Conservation (phyloP, 108 stramenopile genomes). For the Skeletonema tropicum region DNA sequence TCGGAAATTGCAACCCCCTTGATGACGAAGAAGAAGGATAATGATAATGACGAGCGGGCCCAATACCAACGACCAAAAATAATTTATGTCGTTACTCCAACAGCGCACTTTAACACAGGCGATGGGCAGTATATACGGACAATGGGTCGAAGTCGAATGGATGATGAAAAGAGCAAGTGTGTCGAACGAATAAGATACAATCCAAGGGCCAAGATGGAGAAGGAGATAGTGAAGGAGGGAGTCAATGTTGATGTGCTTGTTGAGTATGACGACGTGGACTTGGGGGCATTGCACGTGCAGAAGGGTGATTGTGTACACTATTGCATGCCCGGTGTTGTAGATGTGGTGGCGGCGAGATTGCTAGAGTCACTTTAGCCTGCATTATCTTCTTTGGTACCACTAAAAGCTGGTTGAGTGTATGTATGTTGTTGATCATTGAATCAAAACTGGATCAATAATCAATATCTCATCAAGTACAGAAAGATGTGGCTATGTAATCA, state of each 20-base stretch:
- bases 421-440: no score
- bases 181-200: slow-evolving; percentile 5
- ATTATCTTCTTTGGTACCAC: no score
- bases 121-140: slow-evolving; percentile 13
- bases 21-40: slow-evolving; percentile 10
- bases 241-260: slow-evolving; percentile 36
- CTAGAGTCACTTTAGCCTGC: not conserved
- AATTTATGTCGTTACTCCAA: slow-evolving; percentile 28
- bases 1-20: slow-evolving; percentile 13
- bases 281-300: slow-evolving; percentile 22
- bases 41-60: no score
- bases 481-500: not conserved
- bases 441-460: no score
- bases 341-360: slow-evolving; percentile 6
- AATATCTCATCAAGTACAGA: not conserved
- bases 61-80: slow-evolving; percentile 19
- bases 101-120: slow-evolving; percentile 31
- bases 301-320: slow-evolving; percentile 34
- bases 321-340: slow-evolving; percentile 28
- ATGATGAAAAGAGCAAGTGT: slow-evolving; percentile 1
- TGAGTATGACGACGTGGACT: slow-evolving; percentile 31
- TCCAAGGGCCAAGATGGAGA: slow-evolving; percentile 32
- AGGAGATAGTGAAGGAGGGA: slow-evolving; percentile 14
- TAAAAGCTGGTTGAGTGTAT: no score
- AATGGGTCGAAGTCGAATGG: not conserved